Evolutionary conservation across 208 protist genomes (phyloP), one percentile per base, ranked within the genome.

Genomic region (Endotrypanum monterogeii): DNA sequence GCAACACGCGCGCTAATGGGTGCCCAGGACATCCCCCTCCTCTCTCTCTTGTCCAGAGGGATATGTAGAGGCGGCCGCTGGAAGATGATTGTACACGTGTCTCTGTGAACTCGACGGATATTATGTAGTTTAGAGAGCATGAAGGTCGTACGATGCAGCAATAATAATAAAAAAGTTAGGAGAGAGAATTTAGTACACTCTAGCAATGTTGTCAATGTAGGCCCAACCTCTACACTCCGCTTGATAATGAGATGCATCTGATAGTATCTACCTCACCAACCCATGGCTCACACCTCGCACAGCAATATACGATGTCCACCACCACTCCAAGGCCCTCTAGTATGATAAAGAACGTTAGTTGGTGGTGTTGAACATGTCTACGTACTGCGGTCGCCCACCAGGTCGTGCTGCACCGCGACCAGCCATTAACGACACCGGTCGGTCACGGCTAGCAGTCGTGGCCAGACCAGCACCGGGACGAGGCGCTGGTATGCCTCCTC

Each of bases 351-450:
- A 7, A 16, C 39, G 11, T 46, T 68, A 80, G 18, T 60, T 67
- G 3, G 60, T 66, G 57, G 44, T 89, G 73, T 93, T 95, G 71
- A 95, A 93, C 83, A 89, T 89, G 60, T 96, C 89, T n/a, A 92
- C 89, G 68, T 96, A 96, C 75, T 92, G 88, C 70, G 84, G 79
- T 12, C 83, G 78, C 11, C 73, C 70, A 48, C 44, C 75, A 16
- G 62, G 69, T 25, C 70, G 77, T 9, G 69, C 51, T 16, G 58
- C 51, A 16, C 78, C 61, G 30, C 78, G 75, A 1, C 77, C 76
- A 46, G 58, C 70, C 67, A 78, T 60, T 52, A 56, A 73, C 51
- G 85, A 72, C 39, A 78, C 60, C 37, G 73, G 78, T n/a, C 62
- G 46, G 8, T 50, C 61, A 56, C 79, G 58, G 30, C 82, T 58